Evolutionary conservation across 2,329 filamentous ascomycete genomes (phyloP).

Genomic region (Verruconis gallopava): DNA sequence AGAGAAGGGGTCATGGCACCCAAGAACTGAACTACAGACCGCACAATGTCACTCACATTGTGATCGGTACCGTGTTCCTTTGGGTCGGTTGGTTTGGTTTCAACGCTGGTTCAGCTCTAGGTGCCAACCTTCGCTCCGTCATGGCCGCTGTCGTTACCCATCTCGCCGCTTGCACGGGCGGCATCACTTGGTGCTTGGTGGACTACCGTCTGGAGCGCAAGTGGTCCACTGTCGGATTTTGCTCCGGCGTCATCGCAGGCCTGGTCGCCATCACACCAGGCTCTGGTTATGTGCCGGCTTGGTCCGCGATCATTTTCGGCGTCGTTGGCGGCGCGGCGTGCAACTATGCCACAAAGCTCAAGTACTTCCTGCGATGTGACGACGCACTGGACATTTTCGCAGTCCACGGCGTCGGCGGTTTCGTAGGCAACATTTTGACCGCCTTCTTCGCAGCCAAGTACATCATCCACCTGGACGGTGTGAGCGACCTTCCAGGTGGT

Average conservation of each 20-base stretch:
- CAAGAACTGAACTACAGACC: slow-evolving; percentile 84
- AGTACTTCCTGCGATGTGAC: slow-evolving; percentile 69
- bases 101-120: slow-evolving; percentile 73
- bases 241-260: slow-evolving; percentile 76
- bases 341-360: slow-evolving; percentile 86
- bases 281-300: slow-evolving; percentile 73
- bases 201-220: slow-evolving; percentile 82
- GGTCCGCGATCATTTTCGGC: slow-evolving; percentile 72
- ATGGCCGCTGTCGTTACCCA: slow-evolving; percentile 84
- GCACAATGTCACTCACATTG: slow-evolving; percentile 86
- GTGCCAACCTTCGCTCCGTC: slow-evolving; percentile 70
- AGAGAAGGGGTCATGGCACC: slow-evolving; percentile 70
- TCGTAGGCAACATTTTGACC: slow-evolving; percentile 68
- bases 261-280: slow-evolving; percentile 82
- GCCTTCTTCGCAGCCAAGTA: slow-evolving; percentile 77
- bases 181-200: slow-evolving; percentile 78
- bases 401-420: slow-evolving; percentile 64
- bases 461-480: slow-evolving; percentile 71
- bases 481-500: slow-evolving; percentile 54
- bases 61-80: slow-evolving; percentile 83
- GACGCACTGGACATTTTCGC: slow-evolving; percentile 84
- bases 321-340: slow-evolving; percentile 64
- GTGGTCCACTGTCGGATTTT: slow-evolving; percentile 89
- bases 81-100: slow-evolving; percentile 97
- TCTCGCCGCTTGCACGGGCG: slow-evolving; percentile 68